A percentile compares a stretch with the other conserved stretches of the same genome.
These are phyloP conservation scores for Malassezia globosa DNA, from an alignment of 1,284 basidiomycete species.

Conservation along the genomic window DNA sequence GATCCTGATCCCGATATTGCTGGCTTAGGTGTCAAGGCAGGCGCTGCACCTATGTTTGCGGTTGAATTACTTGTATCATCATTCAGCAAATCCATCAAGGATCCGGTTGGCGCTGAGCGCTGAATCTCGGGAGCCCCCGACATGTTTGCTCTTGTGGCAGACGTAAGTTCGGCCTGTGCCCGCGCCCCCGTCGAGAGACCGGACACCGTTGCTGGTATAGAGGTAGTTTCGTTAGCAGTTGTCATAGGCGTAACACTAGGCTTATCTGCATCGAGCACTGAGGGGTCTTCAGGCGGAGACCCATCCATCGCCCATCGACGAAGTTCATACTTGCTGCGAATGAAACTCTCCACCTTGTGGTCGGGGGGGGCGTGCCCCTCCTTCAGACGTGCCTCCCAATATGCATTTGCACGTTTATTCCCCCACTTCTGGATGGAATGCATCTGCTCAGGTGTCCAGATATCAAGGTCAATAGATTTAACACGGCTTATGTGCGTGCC, in stretches of 20 bases:
- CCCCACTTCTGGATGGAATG: slow-evolving; percentile 71
- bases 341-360: slow-evolving; percentile 96
- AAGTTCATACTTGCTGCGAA: slow-evolving; percentile 91
- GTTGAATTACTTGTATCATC: too few species aligned
- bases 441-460: slow-evolving; percentile 98
- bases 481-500: slow-evolving; percentile 69
- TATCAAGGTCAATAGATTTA: slow-evolving; percentile 92
- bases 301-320: slow-evolving; percentile 84
- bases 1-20: background rate
- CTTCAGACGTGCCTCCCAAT: slow-evolving; percentile 95
- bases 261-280: slow-evolving; percentile 56
- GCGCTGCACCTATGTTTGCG: too few species aligned
- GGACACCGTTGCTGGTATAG: too few species aligned
- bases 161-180: slow-evolving; percentile 16
- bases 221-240: background rate
- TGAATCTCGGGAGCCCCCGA: too few species aligned
- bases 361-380: slow-evolving; percentile 84
- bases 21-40: background rate
- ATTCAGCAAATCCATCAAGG: slow-evolving; percentile 5
- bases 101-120: background rate
- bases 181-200: too few species aligned
- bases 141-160: slow-evolving; percentile 1
- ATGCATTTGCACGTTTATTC: slow-evolving; percentile 76
- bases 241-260: background rate
- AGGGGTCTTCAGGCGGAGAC: slow-evolving; percentile 69